phyloP scores from a whole-genome alignment of 192 early-diverging fungal species.

The Phlyctochytrium arcticum region DNA sequence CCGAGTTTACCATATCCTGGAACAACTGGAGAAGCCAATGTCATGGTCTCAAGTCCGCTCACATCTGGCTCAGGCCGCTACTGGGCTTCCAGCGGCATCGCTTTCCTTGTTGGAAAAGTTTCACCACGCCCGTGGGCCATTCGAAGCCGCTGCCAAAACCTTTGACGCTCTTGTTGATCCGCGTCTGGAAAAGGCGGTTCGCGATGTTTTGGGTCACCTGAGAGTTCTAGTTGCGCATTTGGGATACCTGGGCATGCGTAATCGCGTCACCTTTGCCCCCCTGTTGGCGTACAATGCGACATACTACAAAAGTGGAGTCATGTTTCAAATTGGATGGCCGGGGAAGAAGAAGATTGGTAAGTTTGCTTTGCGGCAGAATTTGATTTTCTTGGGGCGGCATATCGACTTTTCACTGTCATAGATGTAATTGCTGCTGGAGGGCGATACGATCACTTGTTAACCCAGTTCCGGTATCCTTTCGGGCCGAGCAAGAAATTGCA shows the following conservation, averaged over 20 bases:
- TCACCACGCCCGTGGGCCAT: constrained; percentile 13
- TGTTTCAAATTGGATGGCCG: constrained; percentile 60
- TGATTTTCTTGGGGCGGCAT: too few relatives aligned
- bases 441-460: constrained; percentile 62
- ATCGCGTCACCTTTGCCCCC: constrained; percentile 42
- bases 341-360: constrained; percentile 32
- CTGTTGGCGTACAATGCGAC: constrained; percentile 57
- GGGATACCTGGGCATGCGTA: not conserved
- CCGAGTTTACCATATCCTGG: constrained; percentile 53
- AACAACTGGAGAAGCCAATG: constrained; percentile 56
- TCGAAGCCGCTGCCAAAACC: constrained; percentile 2
- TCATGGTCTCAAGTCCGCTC: constrained; percentile 52
- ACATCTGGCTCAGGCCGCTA: constrained; percentile 41
- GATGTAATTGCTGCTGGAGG: constrained; percentile 70
- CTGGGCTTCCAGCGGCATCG: constrained; percentile 17
- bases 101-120: constrained; percentile 25
- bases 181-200: not conserved
- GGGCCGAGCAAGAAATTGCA: constrained; percentile 21
- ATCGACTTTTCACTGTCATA: too few relatives aligned
- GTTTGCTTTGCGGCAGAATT: not conserved
- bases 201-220: constrained; percentile 11
- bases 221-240: constrained; percentile 12
- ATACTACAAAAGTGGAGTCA: constrained; percentile 53
- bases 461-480: constrained; percentile 49
- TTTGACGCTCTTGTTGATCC: constrained; percentile 20